Conservation (phyloP, 2,329 filamentous ascomycete species). For the Aureobasidium zeae region DNA sequence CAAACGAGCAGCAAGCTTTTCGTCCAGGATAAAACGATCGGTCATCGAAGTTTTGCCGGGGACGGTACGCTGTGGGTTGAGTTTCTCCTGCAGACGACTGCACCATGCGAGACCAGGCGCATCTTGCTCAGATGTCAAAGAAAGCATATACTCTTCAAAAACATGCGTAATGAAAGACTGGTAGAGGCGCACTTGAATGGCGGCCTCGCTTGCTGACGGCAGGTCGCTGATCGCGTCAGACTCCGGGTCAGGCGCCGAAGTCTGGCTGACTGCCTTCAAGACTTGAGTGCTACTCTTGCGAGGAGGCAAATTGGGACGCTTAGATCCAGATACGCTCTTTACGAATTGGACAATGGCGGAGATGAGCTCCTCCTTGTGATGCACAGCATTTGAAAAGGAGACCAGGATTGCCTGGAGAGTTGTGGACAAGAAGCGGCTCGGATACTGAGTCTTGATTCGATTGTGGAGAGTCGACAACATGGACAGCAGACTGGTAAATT, state of each 20-base stretch:
- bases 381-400: conserved; percentile 51
- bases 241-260: conserved; percentile 49
- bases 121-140: conserved; percentile 32
- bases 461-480: conserved; percentile 65
- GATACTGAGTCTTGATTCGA: conserved; percentile 66
- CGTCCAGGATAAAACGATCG: conserved; percentile 55
- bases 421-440: conserved; percentile 67
- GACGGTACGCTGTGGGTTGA: conserved; percentile 55
- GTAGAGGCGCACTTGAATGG: conserved; percentile 55
- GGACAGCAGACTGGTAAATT: conserved; percentile 60
- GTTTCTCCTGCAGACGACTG: conserved; percentile 56
- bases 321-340: conserved; percentile 57
- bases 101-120: conserved; percentile 43
- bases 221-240: conserved; percentile 35
- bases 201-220: conserved; percentile 45
- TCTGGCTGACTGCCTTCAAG: conserved; percentile 3
- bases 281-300: conserved; percentile 39
- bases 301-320: conserved; percentile 55
- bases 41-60: conserved; percentile 52
- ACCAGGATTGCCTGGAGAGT: conserved; percentile 64
- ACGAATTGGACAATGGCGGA: conserved; percentile 61
- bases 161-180: conserved; percentile 72
- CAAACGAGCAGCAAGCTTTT: conserved; percentile 52
- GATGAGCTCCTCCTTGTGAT: conserved; percentile 54
- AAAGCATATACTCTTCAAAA: conserved; percentile 63